phyloP scores from a whole-genome alignment of 768 basidiomycete species.

The Leccinum uliginosum region DNA sequence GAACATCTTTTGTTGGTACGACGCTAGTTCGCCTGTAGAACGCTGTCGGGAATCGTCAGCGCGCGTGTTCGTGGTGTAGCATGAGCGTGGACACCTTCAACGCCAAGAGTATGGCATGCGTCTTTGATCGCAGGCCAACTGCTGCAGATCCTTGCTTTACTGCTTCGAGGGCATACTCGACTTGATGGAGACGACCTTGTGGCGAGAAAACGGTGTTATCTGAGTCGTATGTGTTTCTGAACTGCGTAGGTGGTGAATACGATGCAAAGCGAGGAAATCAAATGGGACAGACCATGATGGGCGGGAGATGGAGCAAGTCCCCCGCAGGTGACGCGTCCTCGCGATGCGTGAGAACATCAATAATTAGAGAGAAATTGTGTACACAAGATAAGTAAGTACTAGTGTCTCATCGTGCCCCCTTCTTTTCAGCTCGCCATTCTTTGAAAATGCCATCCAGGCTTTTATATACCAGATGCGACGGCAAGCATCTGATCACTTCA shows the following conservation, averaged over 20 bases:
- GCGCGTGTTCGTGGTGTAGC: background rate
- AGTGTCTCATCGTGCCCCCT: constrained; percentile 46
- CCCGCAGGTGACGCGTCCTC: constrained; percentile 33
- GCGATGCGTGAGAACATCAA: constrained; percentile 17
- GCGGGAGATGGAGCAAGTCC: constrained; percentile 4
- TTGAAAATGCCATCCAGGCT: constrained; percentile 94
- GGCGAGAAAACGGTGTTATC: constrained; percentile 98
- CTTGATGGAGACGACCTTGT: constrained; percentile 94
- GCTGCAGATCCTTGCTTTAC: constrained; percentile 99
- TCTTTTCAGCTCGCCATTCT: constrained; percentile 85
- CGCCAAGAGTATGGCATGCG: constrained; percentile 87
- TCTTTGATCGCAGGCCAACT: constrained; percentile 92
- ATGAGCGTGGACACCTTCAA: constrained; percentile 63
- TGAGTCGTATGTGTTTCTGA: constrained; percentile 96
- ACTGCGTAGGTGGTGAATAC: constrained; percentile 41
- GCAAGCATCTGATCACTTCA: constrained; percentile 87
- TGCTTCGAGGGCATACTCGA: constrained; percentile 98
- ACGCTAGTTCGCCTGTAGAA: constrained; percentile 95
- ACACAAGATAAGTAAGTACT: constrained; percentile 1
- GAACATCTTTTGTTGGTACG: constrained; percentile 99
- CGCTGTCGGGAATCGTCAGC: constrained; percentile 48
- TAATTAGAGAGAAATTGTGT: constrained; percentile 10
- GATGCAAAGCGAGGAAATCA: background rate
- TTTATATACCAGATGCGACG: constrained; percentile 83
- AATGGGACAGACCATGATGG: constrained; percentile 31